A percentile compares a stretch with the other conserved stretches of the same genome.
Conservation (phyloP, 176 grass and related monocot species). For the Otatea glauca region DNA sequence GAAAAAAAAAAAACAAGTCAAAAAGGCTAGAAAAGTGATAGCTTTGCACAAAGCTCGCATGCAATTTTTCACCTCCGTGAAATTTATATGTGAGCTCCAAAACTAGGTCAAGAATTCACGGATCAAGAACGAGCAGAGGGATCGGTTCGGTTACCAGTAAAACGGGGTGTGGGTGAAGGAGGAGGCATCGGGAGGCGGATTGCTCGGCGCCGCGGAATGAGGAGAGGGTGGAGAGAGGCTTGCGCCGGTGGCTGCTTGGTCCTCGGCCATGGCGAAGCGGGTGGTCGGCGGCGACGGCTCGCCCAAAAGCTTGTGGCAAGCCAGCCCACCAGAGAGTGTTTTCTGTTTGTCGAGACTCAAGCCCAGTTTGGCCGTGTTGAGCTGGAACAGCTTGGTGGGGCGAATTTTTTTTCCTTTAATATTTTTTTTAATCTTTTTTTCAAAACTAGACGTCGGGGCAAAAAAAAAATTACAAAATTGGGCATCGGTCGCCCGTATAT, state of each 20-base stretch:
- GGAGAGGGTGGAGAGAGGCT: neutral
- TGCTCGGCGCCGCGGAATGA: neutral
- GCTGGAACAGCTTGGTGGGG: neutral
- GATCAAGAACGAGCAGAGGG: constrained; percentile 1
- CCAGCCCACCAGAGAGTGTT: no score
- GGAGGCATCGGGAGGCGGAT: constrained; percentile 16
- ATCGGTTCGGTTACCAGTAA: constrained; percentile 67
- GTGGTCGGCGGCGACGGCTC: neutral
- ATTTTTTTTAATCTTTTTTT: no score
- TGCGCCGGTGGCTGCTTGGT: constrained; percentile 12
- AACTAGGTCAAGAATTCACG: neutral
- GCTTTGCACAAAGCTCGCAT: no score
- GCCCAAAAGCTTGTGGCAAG: neutral
- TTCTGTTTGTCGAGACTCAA: no score
- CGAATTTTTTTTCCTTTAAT: no score
- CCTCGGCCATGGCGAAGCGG: constrained; percentile 55
- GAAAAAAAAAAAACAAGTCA: no score
- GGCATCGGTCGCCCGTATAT: no score
- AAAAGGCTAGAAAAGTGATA: no score
- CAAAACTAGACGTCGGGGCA: no score
- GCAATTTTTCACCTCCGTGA: neutral
- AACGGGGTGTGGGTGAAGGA: constrained; percentile 66
- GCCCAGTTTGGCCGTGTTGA: neutral
- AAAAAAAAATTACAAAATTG: no score
- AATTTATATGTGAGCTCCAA: neutral